Conservation (phyloP, 1,284 basidiomycete genomes). For the Ganoderma boninense region DNA sequence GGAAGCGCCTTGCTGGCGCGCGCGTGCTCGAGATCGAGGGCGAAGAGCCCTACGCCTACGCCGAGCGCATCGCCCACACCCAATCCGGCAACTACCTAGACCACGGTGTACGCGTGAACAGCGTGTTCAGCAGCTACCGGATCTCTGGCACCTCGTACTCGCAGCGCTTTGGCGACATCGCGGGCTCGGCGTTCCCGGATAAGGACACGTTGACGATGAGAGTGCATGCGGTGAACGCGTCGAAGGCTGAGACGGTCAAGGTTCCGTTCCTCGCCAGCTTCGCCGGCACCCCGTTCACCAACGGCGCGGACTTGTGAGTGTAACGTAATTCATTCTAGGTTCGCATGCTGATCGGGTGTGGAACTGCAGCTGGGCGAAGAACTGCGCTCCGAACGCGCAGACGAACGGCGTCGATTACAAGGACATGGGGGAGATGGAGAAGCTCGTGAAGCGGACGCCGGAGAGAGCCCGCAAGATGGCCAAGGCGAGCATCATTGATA, state of each 20-base stretch:
- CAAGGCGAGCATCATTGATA: slow-evolving; percentile 56
- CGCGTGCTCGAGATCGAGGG: slow-evolving; percentile 64
- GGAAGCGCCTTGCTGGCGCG: slow-evolving; percentile 67
- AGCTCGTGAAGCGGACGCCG: slow-evolving; percentile 12
- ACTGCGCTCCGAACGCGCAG: slow-evolving; percentile 60
- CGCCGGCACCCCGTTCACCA: slow-evolving; percentile 57
- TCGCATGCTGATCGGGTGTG: background rate
- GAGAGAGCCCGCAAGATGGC: slow-evolving; percentile 36
- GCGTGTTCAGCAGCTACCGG: slow-evolving; percentile 67
- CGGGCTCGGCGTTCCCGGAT: slow-evolving; percentile 59
- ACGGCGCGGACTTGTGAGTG: slow-evolving; percentile 60
- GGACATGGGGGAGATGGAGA: slow-evolving; percentile 9
- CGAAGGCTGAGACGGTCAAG: slow-evolving; percentile 54
- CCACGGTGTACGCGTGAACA: slow-evolving; percentile 70
- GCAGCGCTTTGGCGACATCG: slow-evolving; percentile 68
- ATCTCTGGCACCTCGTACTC: slow-evolving; percentile 56
- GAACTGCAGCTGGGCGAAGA: slow-evolving; percentile 59
- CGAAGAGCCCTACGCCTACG: slow-evolving; percentile 61
- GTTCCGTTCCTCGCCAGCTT: slow-evolving; percentile 63
- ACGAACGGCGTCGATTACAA: slow-evolving; percentile 68
- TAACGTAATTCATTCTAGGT: background rate
- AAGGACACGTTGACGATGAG: slow-evolving; percentile 51
- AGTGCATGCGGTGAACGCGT: slow-evolving; percentile 56
- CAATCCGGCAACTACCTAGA: slow-evolving; percentile 70
- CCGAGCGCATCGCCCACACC: slow-evolving; percentile 62